Evolutionary conservation across 2,329 filamentous ascomycete genomes (phyloP).

Genomic region (Cercospora janseana): DNA sequence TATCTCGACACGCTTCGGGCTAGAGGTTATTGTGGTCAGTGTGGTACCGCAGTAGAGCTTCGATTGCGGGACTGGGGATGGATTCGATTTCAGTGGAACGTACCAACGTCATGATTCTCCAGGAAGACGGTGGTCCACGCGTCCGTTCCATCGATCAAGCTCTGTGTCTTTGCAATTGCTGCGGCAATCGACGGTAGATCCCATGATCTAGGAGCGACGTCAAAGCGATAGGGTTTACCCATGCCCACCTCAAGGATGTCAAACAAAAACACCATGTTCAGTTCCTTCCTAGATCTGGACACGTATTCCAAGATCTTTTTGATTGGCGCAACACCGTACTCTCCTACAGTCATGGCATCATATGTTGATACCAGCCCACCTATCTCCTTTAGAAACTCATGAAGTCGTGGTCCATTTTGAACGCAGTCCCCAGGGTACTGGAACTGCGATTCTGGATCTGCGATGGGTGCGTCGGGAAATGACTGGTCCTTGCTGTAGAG

Average conservation of each 20-base stretch:
- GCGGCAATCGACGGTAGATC: conserved; percentile 51
- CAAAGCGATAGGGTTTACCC: conserved; percentile 45
- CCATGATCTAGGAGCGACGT: conserved; percentile 49
- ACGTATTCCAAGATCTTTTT: conserved; percentile 44
- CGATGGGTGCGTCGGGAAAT: conserved; percentile 45
- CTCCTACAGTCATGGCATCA: conserved; percentile 52
- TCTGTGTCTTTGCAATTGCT: conserved; percentile 58
- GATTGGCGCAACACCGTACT: conserved; percentile 48
- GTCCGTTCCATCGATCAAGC: conserved; percentile 56
- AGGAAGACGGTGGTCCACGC: conserved; percentile 65
- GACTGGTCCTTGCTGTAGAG: conserved; percentile 46
- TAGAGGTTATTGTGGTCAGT: conserved; percentile 38
- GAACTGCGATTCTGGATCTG: conserved; percentile 33
- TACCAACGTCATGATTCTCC: conserved; percentile 65
- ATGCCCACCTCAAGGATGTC: conserved; percentile 57
- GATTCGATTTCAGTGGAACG: too few relatives aligned
- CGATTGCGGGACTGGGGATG: background rate
- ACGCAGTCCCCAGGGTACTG: conserved; percentile 22
- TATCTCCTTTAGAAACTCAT: conserved; percentile 51
- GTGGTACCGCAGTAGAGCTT: background rate
- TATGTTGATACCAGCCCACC: conserved; percentile 44
- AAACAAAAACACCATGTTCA: conserved; percentile 72
- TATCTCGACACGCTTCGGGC: conserved; percentile 59
- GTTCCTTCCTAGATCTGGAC: conserved; percentile 52
- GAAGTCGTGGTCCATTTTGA: conserved; percentile 41